Base-by-base conservation (phyloP, 1,284 basidiomycete genomes). In the Ceratobasidium sp. region DNA sequence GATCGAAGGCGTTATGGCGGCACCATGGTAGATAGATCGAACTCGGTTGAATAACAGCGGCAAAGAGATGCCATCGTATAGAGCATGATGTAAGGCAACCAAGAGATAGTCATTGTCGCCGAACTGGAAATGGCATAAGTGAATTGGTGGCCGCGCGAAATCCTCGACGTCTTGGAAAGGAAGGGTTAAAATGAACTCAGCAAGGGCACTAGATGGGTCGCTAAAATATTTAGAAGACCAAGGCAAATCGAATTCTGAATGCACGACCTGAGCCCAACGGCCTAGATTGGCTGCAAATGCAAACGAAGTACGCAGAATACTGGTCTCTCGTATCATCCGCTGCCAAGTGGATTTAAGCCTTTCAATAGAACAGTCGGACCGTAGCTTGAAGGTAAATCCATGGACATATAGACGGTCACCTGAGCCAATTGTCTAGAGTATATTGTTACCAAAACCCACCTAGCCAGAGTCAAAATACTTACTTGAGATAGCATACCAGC, bases 401-500 rank as follows among this genome's bases (percentile, higher is more conserved):
- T 88, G 87, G 11, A 87, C 81, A 79, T 88, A 88, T 3, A 87
- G 81, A 15, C 82, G 79, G 5, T 87, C 86, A n/a, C 79, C 79
- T 13, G 87, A 86, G 51, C 81, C 82, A n/a, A 88, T 80, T 2
- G 87, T 88, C 87, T 88, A 66, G 56, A 61, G 26, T 31, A 51
- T 23, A 13, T 76, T 67, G 63, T 0, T 35, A 53, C n/a, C 60
- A 54, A 37, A 6, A 63, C 5, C 6, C 28, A n/a, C 39, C 15
- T 39, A 26, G 6, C 23, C 15, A 20, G 28, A 28, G 8, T 13
- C 20, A 31, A 63, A 39, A 20, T 49, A 78, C 81, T 42, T 78
- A 87, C 87, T 82, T 88, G 87, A 4, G 87, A 87, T 51, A 88
- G 80, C 87, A 88, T 88, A 6, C 87, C 87, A 20, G 86, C 83